A percentile compares a stretch with the other conserved stretches of the same genome.
Conservation (phyloP, 495 filamentous ascomycete species). For the Penicillium robsamsonii region DNA sequence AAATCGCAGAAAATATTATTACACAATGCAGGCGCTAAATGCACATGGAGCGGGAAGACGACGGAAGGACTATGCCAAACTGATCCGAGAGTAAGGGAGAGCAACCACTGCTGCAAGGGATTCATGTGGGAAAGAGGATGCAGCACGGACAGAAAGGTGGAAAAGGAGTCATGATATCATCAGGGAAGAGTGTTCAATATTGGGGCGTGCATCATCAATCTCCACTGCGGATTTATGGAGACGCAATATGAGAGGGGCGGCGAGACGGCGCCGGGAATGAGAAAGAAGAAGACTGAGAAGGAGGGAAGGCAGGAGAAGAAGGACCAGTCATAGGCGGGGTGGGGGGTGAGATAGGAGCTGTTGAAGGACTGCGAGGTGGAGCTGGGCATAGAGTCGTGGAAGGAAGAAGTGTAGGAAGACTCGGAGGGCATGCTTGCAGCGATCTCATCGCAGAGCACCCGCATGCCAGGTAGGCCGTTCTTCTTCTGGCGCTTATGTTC, state of each 20-base stretch:
- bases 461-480: constrained; percentile 38
- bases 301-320: constrained; percentile 40
- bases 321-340: constrained; percentile 41
- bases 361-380: constrained; percentile 34
- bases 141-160: constrained; percentile 12
- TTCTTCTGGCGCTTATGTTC: constrained; percentile 37
- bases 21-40: constrained; percentile 34
- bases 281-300: constrained; percentile 30
- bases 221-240: constrained; percentile 22
- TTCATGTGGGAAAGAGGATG: neutral
- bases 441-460: constrained; percentile 43
- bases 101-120: constrained; percentile 23
- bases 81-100: constrained; percentile 10
- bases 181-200: constrained; percentile 18
- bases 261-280: constrained; percentile 29
- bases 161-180: constrained; percentile 22
- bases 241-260: constrained; percentile 33
- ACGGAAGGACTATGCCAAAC: neutral
- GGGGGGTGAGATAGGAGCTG: constrained; percentile 31
- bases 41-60: constrained; percentile 16
- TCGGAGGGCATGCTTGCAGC: constrained; percentile 26
- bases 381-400: constrained; percentile 28
- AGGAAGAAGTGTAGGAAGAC: constrained; percentile 13
- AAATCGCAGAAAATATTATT: constrained; percentile 23
- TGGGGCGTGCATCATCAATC: constrained; percentile 14